phyloP scores from a whole-genome alignment of 2,329 filamentous ascomycete genomes.

The Iodosphaeria phyllophila region DNA sequence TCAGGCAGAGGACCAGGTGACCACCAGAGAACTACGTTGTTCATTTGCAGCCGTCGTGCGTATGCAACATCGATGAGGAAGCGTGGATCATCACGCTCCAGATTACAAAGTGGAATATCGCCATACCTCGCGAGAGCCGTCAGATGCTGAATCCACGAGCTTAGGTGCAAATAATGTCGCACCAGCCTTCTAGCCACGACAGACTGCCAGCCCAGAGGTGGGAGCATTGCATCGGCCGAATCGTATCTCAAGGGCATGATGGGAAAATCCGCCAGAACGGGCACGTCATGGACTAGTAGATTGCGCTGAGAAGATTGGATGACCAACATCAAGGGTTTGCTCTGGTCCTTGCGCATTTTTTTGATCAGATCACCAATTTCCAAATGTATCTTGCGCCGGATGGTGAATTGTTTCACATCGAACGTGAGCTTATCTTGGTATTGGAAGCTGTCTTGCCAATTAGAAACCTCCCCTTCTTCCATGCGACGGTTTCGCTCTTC shows the following conservation, averaged over 20 bases:
- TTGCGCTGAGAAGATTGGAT: slow-evolving; percentile 78
- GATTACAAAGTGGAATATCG: slow-evolving; percentile 84
- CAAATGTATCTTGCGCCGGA: slow-evolving; percentile 70
- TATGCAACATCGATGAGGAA: slow-evolving; percentile 95
- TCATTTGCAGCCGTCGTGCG: slow-evolving; percentile 72
- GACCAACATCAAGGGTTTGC: slow-evolving; percentile 62
- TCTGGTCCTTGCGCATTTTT: slow-evolving; percentile 75
- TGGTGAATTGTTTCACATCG: slow-evolving; percentile 74
- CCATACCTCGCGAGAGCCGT: slow-evolving; percentile 79
- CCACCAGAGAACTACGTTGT: slow-evolving; percentile 96
- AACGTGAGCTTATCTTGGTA: slow-evolving; percentile 80
- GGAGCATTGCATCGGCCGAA: slow-evolving; percentile 66
- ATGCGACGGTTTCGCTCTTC: slow-evolving; percentile 52
- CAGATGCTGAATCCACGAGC: slow-evolving; percentile 78
- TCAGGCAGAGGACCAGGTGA: slow-evolving; percentile 73
- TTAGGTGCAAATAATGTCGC: slow-evolving; percentile 80
- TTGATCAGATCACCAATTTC: slow-evolving; percentile 79
- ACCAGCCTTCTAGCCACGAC: slow-evolving; percentile 76
- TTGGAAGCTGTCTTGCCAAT: slow-evolving; percentile 63
- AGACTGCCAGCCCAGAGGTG: slow-evolving; percentile 83
- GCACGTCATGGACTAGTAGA: slow-evolving; percentile 68
- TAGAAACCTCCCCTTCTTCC: slow-evolving; percentile 46
- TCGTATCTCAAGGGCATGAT: slow-evolving; percentile 68
- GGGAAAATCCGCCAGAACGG: slow-evolving; percentile 68
- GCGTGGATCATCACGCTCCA: slow-evolving; percentile 83